phyloP scores from a whole-genome alignment of 257 asterid genomes.

The Nicotiana tomentosiformis region DNA sequence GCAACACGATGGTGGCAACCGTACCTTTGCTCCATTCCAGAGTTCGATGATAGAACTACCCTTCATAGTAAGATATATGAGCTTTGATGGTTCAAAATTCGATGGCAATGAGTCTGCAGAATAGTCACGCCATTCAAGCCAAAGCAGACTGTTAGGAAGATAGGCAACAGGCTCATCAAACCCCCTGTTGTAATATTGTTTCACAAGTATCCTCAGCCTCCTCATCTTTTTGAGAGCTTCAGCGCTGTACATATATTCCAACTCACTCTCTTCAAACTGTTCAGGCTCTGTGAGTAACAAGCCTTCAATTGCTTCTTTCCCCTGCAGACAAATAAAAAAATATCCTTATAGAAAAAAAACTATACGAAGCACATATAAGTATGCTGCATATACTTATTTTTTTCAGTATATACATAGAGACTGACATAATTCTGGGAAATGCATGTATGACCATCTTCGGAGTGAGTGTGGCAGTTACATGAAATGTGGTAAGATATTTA shows the following conservation, averaged over 20 bases:
- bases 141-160: neutral
- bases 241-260: neutral
- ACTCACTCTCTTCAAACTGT: neutral
- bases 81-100: neutral
- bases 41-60: neutral
- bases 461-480: too few relatives aligned
- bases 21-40: too few relatives aligned
- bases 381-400: neutral
- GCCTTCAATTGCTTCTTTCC: neutral
- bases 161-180: neutral
- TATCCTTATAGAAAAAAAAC: neutral
- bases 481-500: too few relatives aligned
- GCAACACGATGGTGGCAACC: too few relatives aligned
- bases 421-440: too few relatives aligned
- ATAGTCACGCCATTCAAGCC: neutral
- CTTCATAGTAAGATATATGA: neutral
- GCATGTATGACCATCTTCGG: too few relatives aligned
- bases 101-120: neutral
- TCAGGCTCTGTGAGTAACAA: neutral
- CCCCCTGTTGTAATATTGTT: neutral
- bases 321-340: neutral
- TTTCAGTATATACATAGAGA: neutral
- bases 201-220: neutral
- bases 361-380: neutral
- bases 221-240: neutral